Conservation (phyloP, 169 alveolate genomes). For the Perkinsus chesapeaki region DNA sequence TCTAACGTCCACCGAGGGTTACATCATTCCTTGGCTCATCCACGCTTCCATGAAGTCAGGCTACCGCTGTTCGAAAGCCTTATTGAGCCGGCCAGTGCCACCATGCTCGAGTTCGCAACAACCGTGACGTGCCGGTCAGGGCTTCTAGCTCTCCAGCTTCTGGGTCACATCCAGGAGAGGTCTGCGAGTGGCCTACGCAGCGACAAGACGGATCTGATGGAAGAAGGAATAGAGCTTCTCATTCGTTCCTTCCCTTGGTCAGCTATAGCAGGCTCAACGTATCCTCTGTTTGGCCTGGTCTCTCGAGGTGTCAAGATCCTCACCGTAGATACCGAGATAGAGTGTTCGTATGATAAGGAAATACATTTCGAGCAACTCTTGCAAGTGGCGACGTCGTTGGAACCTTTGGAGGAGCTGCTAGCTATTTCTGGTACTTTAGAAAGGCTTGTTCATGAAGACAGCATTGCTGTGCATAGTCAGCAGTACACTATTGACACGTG, state of each 20-base stretch:
- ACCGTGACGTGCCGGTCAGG: background rate
- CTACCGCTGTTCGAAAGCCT: background rate
- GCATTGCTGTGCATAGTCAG: background rate
- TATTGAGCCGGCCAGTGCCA: background rate
- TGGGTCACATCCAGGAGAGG: background rate
- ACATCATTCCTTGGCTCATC: background rate
- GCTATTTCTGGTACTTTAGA: background rate
- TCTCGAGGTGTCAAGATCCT: background rate
- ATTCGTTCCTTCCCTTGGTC: background rate
- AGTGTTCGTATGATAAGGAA: background rate
- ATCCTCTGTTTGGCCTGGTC: background rate
- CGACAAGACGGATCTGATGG: background rate
- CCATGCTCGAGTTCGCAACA: background rate
- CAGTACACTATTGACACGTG: background rate
- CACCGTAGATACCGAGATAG: background rate
- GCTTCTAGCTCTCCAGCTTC: background rate
- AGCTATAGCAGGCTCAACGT: background rate
- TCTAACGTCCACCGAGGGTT: background rate
- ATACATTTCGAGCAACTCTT: background rate
- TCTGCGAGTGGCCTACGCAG: background rate
- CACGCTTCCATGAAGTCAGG: background rate
- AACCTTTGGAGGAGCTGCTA: background rate
- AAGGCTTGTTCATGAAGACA: too few species aligned
- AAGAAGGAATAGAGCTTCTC: background rate
- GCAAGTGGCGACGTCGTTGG: background rate